Conservation (phyloP, 192 early-diverging fungal species). For the Ramicandelaber brevisporus region DNA sequence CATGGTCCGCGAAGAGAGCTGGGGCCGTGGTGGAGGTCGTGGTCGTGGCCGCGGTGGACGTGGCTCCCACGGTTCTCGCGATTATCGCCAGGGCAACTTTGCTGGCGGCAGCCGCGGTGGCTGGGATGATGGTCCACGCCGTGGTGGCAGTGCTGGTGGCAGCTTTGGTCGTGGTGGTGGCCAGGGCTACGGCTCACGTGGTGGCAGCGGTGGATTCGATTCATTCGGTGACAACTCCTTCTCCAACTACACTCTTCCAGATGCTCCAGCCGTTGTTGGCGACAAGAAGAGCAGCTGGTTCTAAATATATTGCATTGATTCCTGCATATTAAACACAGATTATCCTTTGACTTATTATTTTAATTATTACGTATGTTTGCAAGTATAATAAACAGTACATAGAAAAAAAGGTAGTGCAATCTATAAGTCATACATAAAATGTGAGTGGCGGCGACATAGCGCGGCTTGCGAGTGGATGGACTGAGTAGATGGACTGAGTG, state of each 20-base stretch:
- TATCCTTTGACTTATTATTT: background rate
- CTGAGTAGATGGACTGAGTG: too few species aligned
- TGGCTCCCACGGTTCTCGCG: constrained; percentile 5
- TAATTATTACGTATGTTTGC: too few species aligned
- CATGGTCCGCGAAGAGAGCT: constrained; percentile 29
- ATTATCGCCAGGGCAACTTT: constrained; percentile 13
- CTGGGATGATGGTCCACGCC: constrained; percentile 7
- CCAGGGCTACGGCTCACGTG: constrained; percentile 1
- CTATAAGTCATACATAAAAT: too few species aligned
- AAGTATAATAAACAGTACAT: too few species aligned
- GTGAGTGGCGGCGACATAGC: too few species aligned
- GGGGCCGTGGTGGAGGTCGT: constrained; percentile 21
- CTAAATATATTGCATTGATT: constrained; percentile 14
- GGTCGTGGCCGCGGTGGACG: constrained; percentile 25
- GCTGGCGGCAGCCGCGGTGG: constrained; percentile 10
- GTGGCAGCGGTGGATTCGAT: constrained; percentile 2
- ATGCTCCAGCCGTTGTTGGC: constrained; percentile 11
- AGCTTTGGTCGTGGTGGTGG: constrained; percentile 11
- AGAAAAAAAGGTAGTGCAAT: too few species aligned
- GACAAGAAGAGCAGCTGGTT: constrained; percentile 34
- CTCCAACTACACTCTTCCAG: constrained; percentile 6
- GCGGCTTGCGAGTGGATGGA: too few species aligned
- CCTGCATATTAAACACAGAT: constrained; percentile 1
- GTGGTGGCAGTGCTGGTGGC: constrained; percentile 6
- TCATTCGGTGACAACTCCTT: constrained; percentile 2